Conservation (phyloP, 257 asterid genomes). For the Asclepias syriaca region DNA sequence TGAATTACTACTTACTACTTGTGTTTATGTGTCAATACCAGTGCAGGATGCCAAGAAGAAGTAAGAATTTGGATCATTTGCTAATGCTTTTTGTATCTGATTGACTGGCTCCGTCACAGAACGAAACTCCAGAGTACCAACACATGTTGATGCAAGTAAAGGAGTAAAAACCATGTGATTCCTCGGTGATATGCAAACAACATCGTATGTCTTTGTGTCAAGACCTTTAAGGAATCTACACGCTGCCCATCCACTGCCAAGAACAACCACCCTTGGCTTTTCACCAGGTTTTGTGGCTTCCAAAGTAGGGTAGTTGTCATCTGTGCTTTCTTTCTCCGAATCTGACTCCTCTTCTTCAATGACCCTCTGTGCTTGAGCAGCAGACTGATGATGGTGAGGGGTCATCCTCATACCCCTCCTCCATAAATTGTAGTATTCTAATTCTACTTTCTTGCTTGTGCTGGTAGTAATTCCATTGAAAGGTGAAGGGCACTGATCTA, state of each 20-base stretch:
- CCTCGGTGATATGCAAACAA: slow-evolving; percentile 89
- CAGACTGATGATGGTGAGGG: slow-evolving; percentile 34
- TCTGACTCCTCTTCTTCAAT: slow-evolving; percentile 38
- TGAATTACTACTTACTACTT: slow-evolving; percentile 57
- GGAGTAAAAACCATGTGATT: slow-evolving; percentile 98
- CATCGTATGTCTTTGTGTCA: slow-evolving; percentile 66
- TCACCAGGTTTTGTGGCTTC: slow-evolving; percentile 84
- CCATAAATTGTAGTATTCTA: slow-evolving; percentile 25
- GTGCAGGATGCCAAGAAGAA: slow-evolving; percentile 77
- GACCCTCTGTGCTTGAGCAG: slow-evolving; percentile 49
- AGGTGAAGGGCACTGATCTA: slow-evolving; percentile 19
- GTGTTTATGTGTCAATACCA: slow-evolving; percentile 58
- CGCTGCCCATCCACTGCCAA: slow-evolving; percentile 97
- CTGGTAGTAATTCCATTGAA: slow-evolving; percentile 19
- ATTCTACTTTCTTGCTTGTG: slow-evolving; percentile 21
- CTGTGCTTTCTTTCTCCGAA: slow-evolving; percentile 40
- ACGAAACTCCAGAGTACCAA: slow-evolving; percentile 89
- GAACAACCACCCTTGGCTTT: slow-evolving; percentile 92
- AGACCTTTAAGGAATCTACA: slow-evolving; percentile 89
- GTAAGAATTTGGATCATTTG: slow-evolving; percentile 85
- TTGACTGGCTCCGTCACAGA: slow-evolving; percentile 90
- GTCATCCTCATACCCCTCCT: slow-evolving; percentile 54
- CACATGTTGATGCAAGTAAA: slow-evolving; percentile 92
- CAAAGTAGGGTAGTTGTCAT: slow-evolving; percentile 52
- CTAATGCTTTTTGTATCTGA: slow-evolving; percentile 78